Conservation (phyloP, 768 basidiomycete species). For the Exidia glandulosa region DNA sequence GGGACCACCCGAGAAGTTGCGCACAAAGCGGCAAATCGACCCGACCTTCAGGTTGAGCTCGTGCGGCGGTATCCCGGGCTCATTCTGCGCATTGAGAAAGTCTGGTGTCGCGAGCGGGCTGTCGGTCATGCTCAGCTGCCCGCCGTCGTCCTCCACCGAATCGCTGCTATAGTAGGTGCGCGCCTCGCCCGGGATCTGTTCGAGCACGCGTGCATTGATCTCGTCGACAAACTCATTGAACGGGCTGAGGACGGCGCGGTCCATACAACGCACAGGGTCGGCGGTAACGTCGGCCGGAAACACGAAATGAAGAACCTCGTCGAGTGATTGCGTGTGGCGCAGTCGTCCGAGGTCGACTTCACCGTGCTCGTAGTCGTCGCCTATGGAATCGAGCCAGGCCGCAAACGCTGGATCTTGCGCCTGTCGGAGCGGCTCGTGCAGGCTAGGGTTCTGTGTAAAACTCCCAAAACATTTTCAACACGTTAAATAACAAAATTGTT, state of each 20-base stretch:
- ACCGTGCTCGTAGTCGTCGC: background rate
- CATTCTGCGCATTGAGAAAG: background rate
- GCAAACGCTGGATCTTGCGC: background rate
- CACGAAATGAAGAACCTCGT: background rate
- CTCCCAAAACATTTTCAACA: too few relatives aligned
- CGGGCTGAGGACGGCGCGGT: slow-evolving; percentile 26
- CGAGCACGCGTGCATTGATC: slow-evolving; percentile 23
- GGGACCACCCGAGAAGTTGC: background rate
- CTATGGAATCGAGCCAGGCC: background rate
- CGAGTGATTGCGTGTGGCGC: background rate
- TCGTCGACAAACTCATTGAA: slow-evolving; percentile 25
- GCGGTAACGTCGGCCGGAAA: background rate
- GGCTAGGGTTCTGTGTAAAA: too few relatives aligned
- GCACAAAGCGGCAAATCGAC: background rate
- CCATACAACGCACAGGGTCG: slow-evolving; percentile 9
- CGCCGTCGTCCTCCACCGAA: background rate
- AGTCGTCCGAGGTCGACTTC: background rate
- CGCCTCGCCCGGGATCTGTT: slow-evolving; percentile 12
- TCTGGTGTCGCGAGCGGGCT: background rate
- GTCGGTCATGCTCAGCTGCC: background rate
- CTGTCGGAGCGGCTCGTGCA: background rate
- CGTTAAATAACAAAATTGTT: too few relatives aligned
- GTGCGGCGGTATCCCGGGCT: background rate
- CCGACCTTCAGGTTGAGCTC: background rate
- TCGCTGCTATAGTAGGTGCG: background rate